Evolutionary conservation across 2,329 filamentous ascomycete genomes (phyloP).

Genomic region (Fusarium zealandicum): DNA sequence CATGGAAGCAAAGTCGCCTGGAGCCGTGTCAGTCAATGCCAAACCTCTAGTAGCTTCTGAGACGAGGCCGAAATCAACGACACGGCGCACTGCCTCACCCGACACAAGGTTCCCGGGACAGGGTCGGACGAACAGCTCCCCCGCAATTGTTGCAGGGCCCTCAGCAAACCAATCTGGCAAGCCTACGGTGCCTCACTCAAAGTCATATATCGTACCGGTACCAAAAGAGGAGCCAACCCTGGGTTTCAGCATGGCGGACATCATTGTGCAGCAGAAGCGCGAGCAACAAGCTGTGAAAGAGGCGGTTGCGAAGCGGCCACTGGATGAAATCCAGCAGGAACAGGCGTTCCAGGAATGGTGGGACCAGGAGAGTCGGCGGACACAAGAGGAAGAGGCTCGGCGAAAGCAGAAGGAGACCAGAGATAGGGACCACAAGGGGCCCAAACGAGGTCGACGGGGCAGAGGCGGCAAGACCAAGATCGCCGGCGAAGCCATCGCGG

Average conservation of each 20-base stretch:
- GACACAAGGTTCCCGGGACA: slow-evolving; percentile 71
- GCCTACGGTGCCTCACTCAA: slow-evolving; percentile 65
- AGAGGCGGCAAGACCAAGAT: slow-evolving; percentile 43
- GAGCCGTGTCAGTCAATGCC: slow-evolving; percentile 42
- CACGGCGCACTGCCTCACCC: slow-evolving; percentile 63
- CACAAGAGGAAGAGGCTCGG: slow-evolving; percentile 67
- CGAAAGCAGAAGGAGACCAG: slow-evolving; percentile 47
- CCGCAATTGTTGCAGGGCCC: slow-evolving; percentile 39
- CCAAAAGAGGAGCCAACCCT: slow-evolving; percentile 68
- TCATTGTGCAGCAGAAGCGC: slow-evolving; percentile 83
- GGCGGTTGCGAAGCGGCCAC: slow-evolving; percentile 83
- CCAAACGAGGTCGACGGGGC: slow-evolving; percentile 42
- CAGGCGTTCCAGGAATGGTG: slow-evolving; percentile 98
- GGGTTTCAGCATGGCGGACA: slow-evolving; percentile 83
- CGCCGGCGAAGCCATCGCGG: slow-evolving; percentile 27
- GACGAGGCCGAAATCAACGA: slow-evolving; percentile 48
- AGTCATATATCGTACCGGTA: slow-evolving; percentile 63
- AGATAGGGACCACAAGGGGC: slow-evolving; percentile 53
- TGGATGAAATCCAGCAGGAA: slow-evolving; percentile 95
- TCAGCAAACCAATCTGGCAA: slow-evolving; percentile 46
- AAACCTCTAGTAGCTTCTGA: slow-evolving; percentile 56
- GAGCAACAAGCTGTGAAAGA: slow-evolving; percentile 86
- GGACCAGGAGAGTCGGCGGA: slow-evolving; percentile 81
- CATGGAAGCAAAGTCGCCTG: slow-evolving; percentile 38
- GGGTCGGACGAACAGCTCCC: slow-evolving; percentile 49